These are phyloP conservation scores for Leptomonas pyrrhocoris DNA, from an alignment of 208 protist species.

Conservation along the genomic window DNA sequence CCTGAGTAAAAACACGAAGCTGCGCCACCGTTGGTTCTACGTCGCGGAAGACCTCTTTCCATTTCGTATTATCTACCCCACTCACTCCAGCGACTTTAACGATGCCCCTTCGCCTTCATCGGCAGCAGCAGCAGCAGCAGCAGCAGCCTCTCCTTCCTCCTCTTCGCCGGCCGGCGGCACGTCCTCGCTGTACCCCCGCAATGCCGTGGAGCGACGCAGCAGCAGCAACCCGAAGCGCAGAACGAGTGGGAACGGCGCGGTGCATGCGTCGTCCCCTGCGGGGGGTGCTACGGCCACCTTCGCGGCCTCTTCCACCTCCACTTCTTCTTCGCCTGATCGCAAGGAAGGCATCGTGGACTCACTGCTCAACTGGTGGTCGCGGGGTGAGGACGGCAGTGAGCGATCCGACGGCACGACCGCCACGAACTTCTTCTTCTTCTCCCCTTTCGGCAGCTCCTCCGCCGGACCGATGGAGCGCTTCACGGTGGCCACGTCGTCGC, in stretches of 20 bases:
- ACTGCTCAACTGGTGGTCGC: slow-evolving; percentile 6
- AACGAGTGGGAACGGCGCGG: neutral
- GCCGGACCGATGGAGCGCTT: slow-evolving; percentile 4
- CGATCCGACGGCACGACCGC: neutral
- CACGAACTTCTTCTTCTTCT: slow-evolving; percentile 14
- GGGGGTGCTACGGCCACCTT: neutral
- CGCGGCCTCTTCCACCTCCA: too few relatives aligned
- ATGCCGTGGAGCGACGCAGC: neutral
- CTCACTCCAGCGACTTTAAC: slow-evolving; percentile 41
- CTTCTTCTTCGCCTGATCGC: neutral
- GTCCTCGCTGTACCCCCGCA: neutral
- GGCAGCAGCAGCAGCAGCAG: too few relatives aligned
- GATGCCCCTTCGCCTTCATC: slow-evolving; percentile 4
- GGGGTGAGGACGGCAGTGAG: neutral
- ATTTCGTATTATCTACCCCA: slow-evolving; percentile 56
- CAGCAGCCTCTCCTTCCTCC: too few relatives aligned
- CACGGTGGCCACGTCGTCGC: slow-evolving; percentile 9
- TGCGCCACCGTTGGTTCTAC: slow-evolving; percentile 33
- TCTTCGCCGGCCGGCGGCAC: neutral
- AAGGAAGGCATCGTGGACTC: slow-evolving; percentile 3
- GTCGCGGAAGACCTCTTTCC: slow-evolving; percentile 19
- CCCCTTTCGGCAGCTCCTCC: neutral
- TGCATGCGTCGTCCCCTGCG: neutral
- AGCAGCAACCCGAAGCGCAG: neutral
- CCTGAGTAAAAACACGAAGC: slow-evolving; percentile 34